Base-by-base conservation (phyloP, 257 asterid genomes). In the Gentiana macrophylla region DNA sequence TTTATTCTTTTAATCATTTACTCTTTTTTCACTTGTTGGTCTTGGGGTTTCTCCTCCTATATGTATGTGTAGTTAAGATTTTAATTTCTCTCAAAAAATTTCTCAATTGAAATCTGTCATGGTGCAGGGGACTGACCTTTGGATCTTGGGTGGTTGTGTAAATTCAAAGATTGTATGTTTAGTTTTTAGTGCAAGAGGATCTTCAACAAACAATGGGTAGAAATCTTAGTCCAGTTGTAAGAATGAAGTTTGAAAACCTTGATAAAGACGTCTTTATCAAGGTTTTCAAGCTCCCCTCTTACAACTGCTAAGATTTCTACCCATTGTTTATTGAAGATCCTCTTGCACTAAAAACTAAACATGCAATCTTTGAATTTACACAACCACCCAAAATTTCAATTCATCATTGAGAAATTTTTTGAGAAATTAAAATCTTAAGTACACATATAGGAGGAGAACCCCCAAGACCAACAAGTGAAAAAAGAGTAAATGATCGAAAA, bases 221-320 rank as follows among this genome's bases (percentile, higher is more conserved):
- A 75, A 82, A 82, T 69, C 68, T 90, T 32, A 81, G 95, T 69
- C 94, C 98, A 43, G 55, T 84, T 12, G 70, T 90, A 57, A 68
- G 83, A 38, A 72, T 81, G 47, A 94, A 90, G 73, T 62, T 90
- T 77, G 94, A 86, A 74, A 90, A 90, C 76, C 93, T 90, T 56
- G 95, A 86, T 55, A 84, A 82, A 77, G 98, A 82, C 65, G 86
- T 82, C 98, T 77, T 82, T 84, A 55, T 86, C 95, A 56, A 90
- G 93, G 76, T 90, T 90, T 74, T 86, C 94, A 77, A 90, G 63
- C 73, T 90, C 95, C 47, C 82, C 71, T 38, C 83, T 68, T 57
- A 90, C 70, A 12, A 84, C 55, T 43, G 98, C 95, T 81, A 32
- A 90, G 68, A 69, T 82, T 82, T 75, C 92, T 77, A 50, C 89